phyloP scores from a whole-genome alignment of 345 rosid genomes.

The Sonneratia alba region DNA sequence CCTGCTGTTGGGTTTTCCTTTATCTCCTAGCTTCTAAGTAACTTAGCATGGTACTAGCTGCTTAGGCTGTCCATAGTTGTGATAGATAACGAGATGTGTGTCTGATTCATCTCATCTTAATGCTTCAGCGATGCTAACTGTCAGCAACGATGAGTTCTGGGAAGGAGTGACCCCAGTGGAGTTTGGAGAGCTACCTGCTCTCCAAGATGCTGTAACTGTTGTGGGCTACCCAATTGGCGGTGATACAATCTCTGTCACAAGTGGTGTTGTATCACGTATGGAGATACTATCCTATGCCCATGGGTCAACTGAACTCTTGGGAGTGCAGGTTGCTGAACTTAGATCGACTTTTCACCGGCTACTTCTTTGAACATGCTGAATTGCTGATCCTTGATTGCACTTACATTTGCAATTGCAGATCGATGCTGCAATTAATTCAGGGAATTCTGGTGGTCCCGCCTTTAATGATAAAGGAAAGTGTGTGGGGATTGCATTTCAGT shows the following conservation, averaged over 20 bases:
- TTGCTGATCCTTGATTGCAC: not conserved
- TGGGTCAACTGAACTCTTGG: conserved; percentile 90
- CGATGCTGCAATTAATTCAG: conserved; percentile 95
- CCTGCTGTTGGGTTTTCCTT: not conserved
- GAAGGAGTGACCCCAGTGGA: conserved; percentile 78
- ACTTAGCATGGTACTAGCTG: not conserved
- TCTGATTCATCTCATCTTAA: not conserved
- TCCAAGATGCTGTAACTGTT: conserved; percentile 95
- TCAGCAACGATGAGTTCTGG: conserved; percentile 85
- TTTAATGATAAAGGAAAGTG: conserved; percentile 83
- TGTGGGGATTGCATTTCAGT: conserved; percentile 98
- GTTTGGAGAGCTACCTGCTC: conserved; percentile 87
- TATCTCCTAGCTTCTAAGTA: not conserved
- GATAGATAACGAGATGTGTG: not conserved
- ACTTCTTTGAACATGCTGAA: not conserved
- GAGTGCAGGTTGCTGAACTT: conserved; percentile 52
- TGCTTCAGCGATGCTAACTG: conserved; percentile 60
- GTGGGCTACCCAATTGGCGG: conserved; percentile 97
- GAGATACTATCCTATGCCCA: conserved; percentile 87
- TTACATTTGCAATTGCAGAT: conserved; percentile 36
- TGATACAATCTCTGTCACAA: conserved; percentile 91
- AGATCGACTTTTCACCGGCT: not conserved
- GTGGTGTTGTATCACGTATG: conserved; percentile 90
- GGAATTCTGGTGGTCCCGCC: conserved; percentile 98
- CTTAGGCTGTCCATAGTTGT: not conserved